A percentile compares a stretch with the other conserved stretches of the same genome.
These are phyloP conservation scores for Carallia pectinifolia DNA, from an alignment of 345 rosid species.

Conservation along the genomic window DNA sequence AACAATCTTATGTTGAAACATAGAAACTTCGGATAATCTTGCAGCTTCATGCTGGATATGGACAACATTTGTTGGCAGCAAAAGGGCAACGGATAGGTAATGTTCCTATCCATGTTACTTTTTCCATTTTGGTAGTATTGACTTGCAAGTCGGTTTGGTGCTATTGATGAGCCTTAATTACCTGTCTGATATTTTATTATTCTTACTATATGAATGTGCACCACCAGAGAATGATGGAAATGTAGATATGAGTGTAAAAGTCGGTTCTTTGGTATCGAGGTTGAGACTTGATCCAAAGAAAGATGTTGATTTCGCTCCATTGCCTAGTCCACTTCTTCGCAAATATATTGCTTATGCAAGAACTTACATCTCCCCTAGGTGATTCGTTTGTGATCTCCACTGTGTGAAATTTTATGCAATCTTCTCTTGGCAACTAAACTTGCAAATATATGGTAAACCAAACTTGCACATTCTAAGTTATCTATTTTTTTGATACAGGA, in stretches of 20 bases:
- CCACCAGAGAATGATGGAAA: constrained; percentile 43
- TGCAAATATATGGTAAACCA: constrained; percentile 5
- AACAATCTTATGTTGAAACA: background rate
- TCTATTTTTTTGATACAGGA: constrained; percentile 41
- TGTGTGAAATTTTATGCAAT: background rate
- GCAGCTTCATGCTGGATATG: constrained; percentile 86
- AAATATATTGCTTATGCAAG: constrained; percentile 91
- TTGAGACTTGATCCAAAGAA: constrained; percentile 70
- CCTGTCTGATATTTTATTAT: background rate
- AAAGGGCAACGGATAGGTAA: constrained; percentile 57
- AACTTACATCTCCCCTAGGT: constrained; percentile 81
- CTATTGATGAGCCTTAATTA: background rate
- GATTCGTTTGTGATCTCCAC: constrained; percentile 24
- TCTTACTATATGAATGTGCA: constrained; percentile 29
- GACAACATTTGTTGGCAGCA: constrained; percentile 43
- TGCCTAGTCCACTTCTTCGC: constrained; percentile 83
- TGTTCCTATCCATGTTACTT: background rate
- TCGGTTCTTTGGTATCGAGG: constrained; percentile 69
- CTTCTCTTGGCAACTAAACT: background rate
- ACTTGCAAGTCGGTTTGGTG: background rate
- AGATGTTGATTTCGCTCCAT: constrained; percentile 66
- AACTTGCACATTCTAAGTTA: background rate
- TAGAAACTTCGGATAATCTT: constrained; percentile 6
- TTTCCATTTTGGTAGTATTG: background rate
- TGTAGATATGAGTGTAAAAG: constrained; percentile 40